Conservation (phyloP, 2,329 filamentous ascomycete species). For the Talaromyces rugulosus region DNA sequence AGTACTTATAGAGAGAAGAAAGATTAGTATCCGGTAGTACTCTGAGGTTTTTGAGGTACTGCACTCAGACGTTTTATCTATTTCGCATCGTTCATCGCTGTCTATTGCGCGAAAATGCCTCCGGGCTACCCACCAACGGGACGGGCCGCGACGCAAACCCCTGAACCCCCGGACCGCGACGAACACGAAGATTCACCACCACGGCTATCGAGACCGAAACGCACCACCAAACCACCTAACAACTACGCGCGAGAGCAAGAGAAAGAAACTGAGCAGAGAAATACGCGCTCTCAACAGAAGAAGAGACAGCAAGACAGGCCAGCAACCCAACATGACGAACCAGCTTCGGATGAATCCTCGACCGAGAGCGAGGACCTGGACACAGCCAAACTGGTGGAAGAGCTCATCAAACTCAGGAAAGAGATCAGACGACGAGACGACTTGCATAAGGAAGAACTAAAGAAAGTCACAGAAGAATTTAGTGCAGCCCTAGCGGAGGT, state of each 20-base stretch:
- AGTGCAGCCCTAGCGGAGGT: constrained; percentile 16
- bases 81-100: too few relatives aligned
- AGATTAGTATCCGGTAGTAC: too few relatives aligned
- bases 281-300: constrained; percentile 15
- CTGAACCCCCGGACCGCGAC: too few relatives aligned
- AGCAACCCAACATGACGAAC: constrained; percentile 14
- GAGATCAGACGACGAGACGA: constrained; percentile 20
- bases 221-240: constrained; percentile 15
- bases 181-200: constrained; percentile 19
- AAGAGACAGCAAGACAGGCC: constrained; percentile 14
- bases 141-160: too few relatives aligned
- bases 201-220: constrained; percentile 18
- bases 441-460: constrained; percentile 18
- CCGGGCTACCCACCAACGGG: too few relatives aligned
- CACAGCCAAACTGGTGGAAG: constrained; percentile 12
- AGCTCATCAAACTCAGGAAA: constrained; percentile 17
- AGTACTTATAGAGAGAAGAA: too few relatives aligned
- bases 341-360: constrained; percentile 14
- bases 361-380: constrained; percentile 6
- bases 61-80: too few relatives aligned
- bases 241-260: constrained; percentile 19
- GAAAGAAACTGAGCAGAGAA: constrained; percentile 15
- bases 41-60: too few relatives aligned
- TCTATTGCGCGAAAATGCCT: too few relatives aligned
- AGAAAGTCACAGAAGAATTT: constrained; percentile 19